A percentile compares a stretch with the other conserved stretches of the same genome.
These are phyloP conservation scores for Coemansia sp. DNA, from an alignment of 192 early-diverging fungal genomes.

Conservation along the genomic window DNA sequence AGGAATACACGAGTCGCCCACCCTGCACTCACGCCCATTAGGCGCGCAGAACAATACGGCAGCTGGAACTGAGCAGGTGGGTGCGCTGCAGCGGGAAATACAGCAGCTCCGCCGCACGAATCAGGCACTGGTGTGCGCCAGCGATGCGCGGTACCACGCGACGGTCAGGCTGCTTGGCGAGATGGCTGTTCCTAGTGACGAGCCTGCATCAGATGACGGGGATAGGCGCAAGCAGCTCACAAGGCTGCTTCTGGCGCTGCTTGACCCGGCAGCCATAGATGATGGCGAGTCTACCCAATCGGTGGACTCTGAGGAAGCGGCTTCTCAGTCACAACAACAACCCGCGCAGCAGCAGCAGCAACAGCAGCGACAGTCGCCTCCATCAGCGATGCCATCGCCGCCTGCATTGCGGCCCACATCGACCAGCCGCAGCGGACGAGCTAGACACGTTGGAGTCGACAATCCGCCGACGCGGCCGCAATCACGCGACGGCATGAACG, in stretches of 20 bases:
- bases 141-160: constrained; percentile 21
- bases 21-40: neutral
- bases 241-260: constrained; percentile 23
- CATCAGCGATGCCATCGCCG: neutral
- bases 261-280: constrained; percentile 13
- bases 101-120: constrained; percentile 26
- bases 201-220: neutral
- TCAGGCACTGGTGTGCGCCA: constrained; percentile 13
- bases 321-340: too few species aligned
- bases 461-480: neutral
- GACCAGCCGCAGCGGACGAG: neutral
- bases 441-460: neutral
- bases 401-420: neutral
- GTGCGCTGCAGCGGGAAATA: constrained; percentile 25
- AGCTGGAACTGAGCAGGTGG: constrained; percentile 3
- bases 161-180: constrained; percentile 22
- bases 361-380: neutral
- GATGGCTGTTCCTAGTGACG: constrained; percentile 4
- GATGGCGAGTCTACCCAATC: too few species aligned
- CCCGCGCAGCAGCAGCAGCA: neutral
- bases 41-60: too few species aligned
- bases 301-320: too few species aligned
- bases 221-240: constrained; percentile 22
- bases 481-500: neutral
- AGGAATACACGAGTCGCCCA: constrained; percentile 9